Base-by-base conservation (phyloP, 2,329 filamentous ascomycete genomes). In the Xylariaceae sp. region DNA sequence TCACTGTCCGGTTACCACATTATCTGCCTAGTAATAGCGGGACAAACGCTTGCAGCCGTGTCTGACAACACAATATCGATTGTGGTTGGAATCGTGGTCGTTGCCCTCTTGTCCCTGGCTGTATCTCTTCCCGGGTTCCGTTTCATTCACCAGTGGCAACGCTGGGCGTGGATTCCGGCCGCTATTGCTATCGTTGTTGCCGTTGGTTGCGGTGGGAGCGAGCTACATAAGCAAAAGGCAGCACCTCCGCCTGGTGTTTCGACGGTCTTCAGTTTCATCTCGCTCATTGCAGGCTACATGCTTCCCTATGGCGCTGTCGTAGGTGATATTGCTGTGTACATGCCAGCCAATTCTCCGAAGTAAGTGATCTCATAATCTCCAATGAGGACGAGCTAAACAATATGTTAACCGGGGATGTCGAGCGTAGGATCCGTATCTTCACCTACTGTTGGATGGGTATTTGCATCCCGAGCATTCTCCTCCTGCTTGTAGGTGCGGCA, bases 401-500 rank as follows among this genome's bases (percentile, higher is more conserved):
- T 5, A 27, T 27, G 22, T 7, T 27, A 27, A 27, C 7, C 22
- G 22, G 7, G 7, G 17, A 39, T 11, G 39, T 17, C 17, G 48
- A 45, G 31, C 58, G 53, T 44, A 66, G 68, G 3, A 36, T 84
- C 22, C 22, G 22, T 27, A 27, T 27, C 50, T 82, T 82, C 44
- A 48, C 69, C 5, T 84, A 84, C 60, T 75, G 73, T 3, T 85
- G 81, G 59, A 56, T 71, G 12, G 82, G 82, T 12, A 42, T 56
- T 11, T 11, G 17, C 2, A 12, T 54, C n/a, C 47, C 51, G 2
- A 45, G 35, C 3, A 40, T 55, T 11, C 71, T 79, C 0, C 73
- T 86, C 46, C 83, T 86, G 80, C 72, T 72, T 0, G 74, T 86
- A 0, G 83, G 83, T 9, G 80, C 82, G 11, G 82, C 82, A n/a